A percentile compares a stretch with the other conserved stretches of the same genome.
phyloP scores from a whole-genome alignment of 805 yeast species.

The Wickerhamiella australiensis region DNA sequence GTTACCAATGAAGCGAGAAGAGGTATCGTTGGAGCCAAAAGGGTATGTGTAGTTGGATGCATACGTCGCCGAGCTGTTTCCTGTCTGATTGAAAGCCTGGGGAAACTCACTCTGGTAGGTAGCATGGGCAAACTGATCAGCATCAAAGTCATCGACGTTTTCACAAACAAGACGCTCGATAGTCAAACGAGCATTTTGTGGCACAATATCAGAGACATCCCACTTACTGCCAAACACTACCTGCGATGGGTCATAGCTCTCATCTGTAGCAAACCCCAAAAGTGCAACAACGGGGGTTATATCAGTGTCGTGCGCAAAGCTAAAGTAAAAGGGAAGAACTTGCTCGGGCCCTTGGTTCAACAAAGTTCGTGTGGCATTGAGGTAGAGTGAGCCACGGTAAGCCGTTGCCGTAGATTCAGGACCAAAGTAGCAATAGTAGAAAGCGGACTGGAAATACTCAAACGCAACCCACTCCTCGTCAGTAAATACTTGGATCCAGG shows the following conservation, averaged over 20 bases:
- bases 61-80: slow-evolving; percentile 16
- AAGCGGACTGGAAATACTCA: slow-evolving; percentile 20
- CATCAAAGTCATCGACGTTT: slow-evolving; percentile 20
- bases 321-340: slow-evolving; percentile 33
- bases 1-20: slow-evolving; percentile 6
- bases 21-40: slow-evolving; percentile 5
- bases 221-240: slow-evolving; percentile 39
- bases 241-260: slow-evolving; percentile 27
- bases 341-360: slow-evolving; percentile 32
- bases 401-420: slow-evolving; percentile 23
- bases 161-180: slow-evolving; percentile 33
- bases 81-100: slow-evolving; percentile 18
- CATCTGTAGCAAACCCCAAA: slow-evolving; percentile 37
- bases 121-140: slow-evolving; percentile 6
- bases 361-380: slow-evolving; percentile 39
- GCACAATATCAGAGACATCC: slow-evolving; percentile 33
- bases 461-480: slow-evolving; percentile 24
- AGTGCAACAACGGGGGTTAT: slow-evolving; percentile 39
- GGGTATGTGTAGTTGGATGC: slow-evolving; percentile 15
- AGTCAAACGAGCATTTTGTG: slow-evolving; percentile 25
- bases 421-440: slow-evolving; percentile 25
- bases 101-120: slow-evolving; percentile 15
- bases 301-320: slow-evolving; percentile 50
- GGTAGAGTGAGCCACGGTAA: slow-evolving; percentile 35
- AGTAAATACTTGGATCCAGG: slow-evolving; percentile 28